Conservation (phyloP, 495 filamentous ascomycete genomes). For the Cercophora newfieldiana region DNA sequence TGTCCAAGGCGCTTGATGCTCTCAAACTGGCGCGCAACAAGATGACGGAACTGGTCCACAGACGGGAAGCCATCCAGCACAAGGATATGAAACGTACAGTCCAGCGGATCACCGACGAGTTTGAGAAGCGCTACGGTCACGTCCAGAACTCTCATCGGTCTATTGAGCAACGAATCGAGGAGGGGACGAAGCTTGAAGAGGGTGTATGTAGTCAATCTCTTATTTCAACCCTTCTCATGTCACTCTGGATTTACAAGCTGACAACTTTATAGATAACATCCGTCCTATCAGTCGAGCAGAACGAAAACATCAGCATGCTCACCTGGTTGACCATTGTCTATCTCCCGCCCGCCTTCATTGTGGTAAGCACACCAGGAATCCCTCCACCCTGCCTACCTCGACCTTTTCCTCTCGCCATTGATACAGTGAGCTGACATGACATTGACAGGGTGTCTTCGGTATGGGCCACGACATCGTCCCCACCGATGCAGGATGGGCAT, state of each 20-base stretch:
- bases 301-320: conserved; percentile 12
- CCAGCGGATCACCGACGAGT: neutral
- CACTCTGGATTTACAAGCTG: neutral
- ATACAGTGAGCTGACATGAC: neutral
- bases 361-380: neutral
- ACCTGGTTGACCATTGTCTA: conserved; percentile 11
- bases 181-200: neutral
- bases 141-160: neutral
- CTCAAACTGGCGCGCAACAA: neutral
- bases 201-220: neutral
- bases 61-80: neutral
- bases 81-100: neutral
- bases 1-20: neutral
- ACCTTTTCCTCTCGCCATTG: neutral
- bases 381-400: neutral
- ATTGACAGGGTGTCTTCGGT: neutral
- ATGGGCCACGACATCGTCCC: conserved; percentile 3
- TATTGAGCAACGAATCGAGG: neutral
- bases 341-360: neutral
- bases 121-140: neutral
- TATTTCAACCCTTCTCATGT: neutral
- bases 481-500: neutral
- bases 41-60: neutral
- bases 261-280: neutral
- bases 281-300: conserved; percentile 1